phyloP scores from a whole-genome alignment of 2,329 filamentous ascomycete genomes.

The Fusarium clavum region DNA sequence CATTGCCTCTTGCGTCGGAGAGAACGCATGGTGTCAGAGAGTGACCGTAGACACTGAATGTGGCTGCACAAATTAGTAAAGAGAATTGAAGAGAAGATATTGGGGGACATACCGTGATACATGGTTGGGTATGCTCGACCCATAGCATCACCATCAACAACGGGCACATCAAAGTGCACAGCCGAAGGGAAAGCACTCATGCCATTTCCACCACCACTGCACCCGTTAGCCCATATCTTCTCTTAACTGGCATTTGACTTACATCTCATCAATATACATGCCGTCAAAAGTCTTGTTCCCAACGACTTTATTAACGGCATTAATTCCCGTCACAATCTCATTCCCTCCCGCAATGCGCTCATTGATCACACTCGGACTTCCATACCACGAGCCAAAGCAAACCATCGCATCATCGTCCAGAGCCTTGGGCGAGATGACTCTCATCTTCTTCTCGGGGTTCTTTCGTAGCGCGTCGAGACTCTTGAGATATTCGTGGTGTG shows the following conservation, averaged over 20 bases:
- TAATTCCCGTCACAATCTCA: constrained; percentile 53
- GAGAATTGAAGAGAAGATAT: fast-evolving
- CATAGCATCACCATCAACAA: constrained; percentile 55
- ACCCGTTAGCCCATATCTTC: background rate
- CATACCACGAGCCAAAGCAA: constrained; percentile 60
- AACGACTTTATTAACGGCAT: constrained; percentile 50
- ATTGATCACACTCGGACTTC: constrained; percentile 56
- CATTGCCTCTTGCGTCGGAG: constrained; percentile 53
- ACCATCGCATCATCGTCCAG: constrained; percentile 54
- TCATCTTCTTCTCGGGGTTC: constrained; percentile 51
- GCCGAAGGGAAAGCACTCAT: constrained; percentile 51
- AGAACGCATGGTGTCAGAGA: constrained; percentile 53
- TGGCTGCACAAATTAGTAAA: constrained; percentile 41
- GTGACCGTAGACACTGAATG: constrained; percentile 54
- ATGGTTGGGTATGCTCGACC: constrained; percentile 55
- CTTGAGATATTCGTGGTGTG: constrained; percentile 59
- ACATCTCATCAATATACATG: constrained; percentile 55
- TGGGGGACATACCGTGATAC: constrained; percentile 46
- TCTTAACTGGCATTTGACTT: constrained; percentile 13
- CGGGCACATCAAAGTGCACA: constrained; percentile 52
- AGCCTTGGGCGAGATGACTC: constrained; percentile 54
- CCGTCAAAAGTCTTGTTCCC: constrained; percentile 50
- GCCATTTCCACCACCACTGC: constrained; percentile 55
- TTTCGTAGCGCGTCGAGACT: constrained; percentile 53
- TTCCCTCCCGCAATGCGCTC: constrained; percentile 53